Evolutionary conservation across 345 rosid species (phyloP), one percentile per base, ranked within the genome.

Genomic region (Geranium brycei): DNA sequence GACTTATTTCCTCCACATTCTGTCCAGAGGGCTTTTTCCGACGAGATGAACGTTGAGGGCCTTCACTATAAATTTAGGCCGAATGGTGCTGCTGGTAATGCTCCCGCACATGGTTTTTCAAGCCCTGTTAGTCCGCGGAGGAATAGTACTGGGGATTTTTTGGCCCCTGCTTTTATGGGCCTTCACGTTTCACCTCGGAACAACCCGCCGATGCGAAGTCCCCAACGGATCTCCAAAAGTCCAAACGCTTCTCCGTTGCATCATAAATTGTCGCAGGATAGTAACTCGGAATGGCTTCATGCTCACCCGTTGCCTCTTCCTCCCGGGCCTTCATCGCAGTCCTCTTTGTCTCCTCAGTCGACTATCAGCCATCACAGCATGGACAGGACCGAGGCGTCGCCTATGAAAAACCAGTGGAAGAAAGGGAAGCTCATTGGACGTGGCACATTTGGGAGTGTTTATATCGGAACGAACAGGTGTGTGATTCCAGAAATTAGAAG

Each of bases 361-460:
- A 19, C 57, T 64, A 59, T 62, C 56, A 75, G 55, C 71, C 74
- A 73, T 35, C 41, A 35, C 15, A 19, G 31, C 7, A 58, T 23
- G 18, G 85, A 78, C 65, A 77, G 61, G 19, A 69, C 68, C 56
- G 60, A 64, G 12, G 62, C 61, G 31, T 28, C 41, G 5, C 41
- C 66, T 10, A 60, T 31, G 59, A 84, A 72, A 70, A 65, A 69
- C 64, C 84, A 79, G 51, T 87, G 93, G 93, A 73, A 72, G 75
- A 87, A 87, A 75, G 89, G 93, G 73, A 87, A 69, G 76, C 83
- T 84, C 63, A 83, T 87, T 62, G 93, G 93, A 31, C 83, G 83
- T 3, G 93, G 93, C 65, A 84, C 89, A 31, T 87, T 72, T 78
- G 93, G 93, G 62, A 84, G 81, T 64, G 93, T 87, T 67, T 87